Conservation (phyloP, 768 basidiomycete species). For the Dacryopinax spathularia region DNA sequence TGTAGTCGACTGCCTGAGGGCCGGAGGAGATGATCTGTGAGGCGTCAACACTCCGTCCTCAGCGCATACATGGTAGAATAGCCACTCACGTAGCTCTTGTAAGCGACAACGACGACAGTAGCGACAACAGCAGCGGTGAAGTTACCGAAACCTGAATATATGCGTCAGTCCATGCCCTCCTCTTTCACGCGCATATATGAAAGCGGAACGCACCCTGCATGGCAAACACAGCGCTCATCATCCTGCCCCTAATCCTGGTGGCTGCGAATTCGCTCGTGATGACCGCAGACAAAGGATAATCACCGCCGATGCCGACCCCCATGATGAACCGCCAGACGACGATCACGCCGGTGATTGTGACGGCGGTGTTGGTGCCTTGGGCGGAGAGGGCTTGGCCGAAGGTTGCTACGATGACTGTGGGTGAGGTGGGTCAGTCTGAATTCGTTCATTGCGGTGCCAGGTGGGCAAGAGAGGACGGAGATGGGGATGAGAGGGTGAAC, state of each 20-base stretch:
- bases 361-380: conserved; percentile 9
- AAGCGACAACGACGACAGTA: conserved; percentile 3
- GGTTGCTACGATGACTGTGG: conserved; percentile 27
- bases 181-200: no score
- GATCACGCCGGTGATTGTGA: conserved; percentile 6
- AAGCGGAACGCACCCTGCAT: no score
- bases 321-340: conserved; percentile 19
- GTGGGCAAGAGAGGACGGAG: no score
- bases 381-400: conserved; percentile 25
- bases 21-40: conserved; percentile 11
- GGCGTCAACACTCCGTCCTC: no score
- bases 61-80: no score
- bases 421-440: no score
- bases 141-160: conserved; percentile 14
- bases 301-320: conserved; percentile 11
- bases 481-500: background rate
- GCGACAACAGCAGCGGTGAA: conserved; percentile 11
- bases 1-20: background rate
- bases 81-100: conserved; percentile 10
- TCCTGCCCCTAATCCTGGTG: conserved; percentile 11
- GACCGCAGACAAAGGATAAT: conserved; percentile 11
- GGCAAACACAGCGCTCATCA: conserved; percentile 13
- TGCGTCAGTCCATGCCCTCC: no score
- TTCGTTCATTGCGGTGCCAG: no score
- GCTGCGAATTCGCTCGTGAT: conserved; percentile 14